Conservation (phyloP, 1,284 basidiomycete genomes). For the Filobasidium uniguttulatum region DNA sequence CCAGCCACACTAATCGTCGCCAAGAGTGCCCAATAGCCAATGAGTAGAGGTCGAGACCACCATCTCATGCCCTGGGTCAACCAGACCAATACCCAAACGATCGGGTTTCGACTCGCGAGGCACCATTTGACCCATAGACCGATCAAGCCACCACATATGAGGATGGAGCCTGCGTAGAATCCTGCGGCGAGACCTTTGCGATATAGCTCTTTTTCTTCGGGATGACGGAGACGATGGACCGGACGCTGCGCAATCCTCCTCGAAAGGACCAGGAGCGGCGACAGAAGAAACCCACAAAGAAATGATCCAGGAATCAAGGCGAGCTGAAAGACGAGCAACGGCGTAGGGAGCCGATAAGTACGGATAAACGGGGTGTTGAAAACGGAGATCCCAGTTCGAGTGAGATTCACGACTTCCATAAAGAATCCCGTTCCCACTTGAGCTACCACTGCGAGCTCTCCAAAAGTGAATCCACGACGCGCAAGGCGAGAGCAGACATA, state of each 20-base stretch:
- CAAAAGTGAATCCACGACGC: slow-evolving; percentile 83
- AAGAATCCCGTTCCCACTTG: slow-evolving; percentile 75
- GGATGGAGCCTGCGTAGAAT: slow-evolving; percentile 64
- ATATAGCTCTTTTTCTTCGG: slow-evolving; percentile 72
- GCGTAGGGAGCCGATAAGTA: slow-evolving; percentile 84
- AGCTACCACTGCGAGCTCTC: slow-evolving; percentile 77
- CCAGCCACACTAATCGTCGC: slow-evolving; percentile 74
- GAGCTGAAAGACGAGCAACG: slow-evolving; percentile 80
- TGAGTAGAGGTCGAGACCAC: slow-evolving; percentile 69
- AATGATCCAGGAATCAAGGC: slow-evolving; percentile 87
- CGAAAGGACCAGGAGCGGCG: slow-evolving; percentile 82
- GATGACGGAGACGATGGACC: slow-evolving; percentile 72
- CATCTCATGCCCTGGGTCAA: slow-evolving; percentile 56
- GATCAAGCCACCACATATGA: slow-evolving; percentile 73
- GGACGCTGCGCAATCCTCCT: slow-evolving; percentile 85
- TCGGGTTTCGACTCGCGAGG: slow-evolving; percentile 70
- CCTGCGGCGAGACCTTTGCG: slow-evolving; percentile 70
- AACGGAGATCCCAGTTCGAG: slow-evolving; percentile 69
- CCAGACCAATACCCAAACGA: slow-evolving; percentile 69
- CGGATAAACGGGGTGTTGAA: slow-evolving; percentile 72
- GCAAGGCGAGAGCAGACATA: slow-evolving; percentile 82
- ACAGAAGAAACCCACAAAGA: slow-evolving; percentile 82
- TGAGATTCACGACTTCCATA: slow-evolving; percentile 72
- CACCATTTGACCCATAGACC: slow-evolving; percentile 88
- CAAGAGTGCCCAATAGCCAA: slow-evolving; percentile 73